phyloP scores from a whole-genome alignment of 2,329 filamentous ascomycete species.

The Diaporthe vexans region DNA sequence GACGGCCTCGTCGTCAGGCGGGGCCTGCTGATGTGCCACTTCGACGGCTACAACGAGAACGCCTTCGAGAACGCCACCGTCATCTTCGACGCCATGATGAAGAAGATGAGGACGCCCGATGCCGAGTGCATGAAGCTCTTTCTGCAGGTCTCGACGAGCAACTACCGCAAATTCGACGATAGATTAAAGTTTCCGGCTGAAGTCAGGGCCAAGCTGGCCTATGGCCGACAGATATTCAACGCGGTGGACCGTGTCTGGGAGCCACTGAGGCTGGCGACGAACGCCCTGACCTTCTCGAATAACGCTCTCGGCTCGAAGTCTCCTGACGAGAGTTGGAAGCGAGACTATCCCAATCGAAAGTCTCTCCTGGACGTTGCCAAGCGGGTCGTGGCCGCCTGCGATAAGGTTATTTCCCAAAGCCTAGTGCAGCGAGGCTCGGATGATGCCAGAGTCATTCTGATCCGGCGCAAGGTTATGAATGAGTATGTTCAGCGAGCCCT shows the following conservation, averaged over 20 bases:
- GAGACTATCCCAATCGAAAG: constrained; percentile 33
- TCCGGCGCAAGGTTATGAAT: constrained; percentile 35
- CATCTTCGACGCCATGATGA: constrained; percentile 75
- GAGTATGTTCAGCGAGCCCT: constrained; percentile 13
- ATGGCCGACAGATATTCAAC: constrained; percentile 63
- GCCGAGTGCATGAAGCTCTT: constrained; percentile 66
- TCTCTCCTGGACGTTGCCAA: constrained; percentile 35
- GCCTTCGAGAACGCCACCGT: constrained; percentile 74
- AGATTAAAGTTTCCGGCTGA: constrained; percentile 47
- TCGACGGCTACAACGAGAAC: constrained; percentile 82
- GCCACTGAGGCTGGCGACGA: constrained; percentile 56
- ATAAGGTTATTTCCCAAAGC: constrained; percentile 40
- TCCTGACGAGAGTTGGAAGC: constrained; percentile 46
- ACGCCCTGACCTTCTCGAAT: constrained; percentile 54
- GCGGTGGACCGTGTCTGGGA: constrained; percentile 67
- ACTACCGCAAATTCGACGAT: constrained; percentile 56
- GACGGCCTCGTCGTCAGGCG: constrained; percentile 73
- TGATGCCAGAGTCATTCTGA: constrained; percentile 25
- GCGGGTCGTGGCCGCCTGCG: constrained; percentile 37
- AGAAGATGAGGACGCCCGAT: constrained; percentile 61
- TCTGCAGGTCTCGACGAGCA: constrained; percentile 67
- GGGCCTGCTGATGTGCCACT: constrained; percentile 79
- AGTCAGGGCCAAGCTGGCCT: constrained; percentile 56
- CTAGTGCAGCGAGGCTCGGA: constrained; percentile 31
- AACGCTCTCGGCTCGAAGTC: constrained; percentile 41